Evolutionary conservation across 2,329 filamentous ascomycete genomes (phyloP).

Genomic region (Penicillium freii): DNA sequence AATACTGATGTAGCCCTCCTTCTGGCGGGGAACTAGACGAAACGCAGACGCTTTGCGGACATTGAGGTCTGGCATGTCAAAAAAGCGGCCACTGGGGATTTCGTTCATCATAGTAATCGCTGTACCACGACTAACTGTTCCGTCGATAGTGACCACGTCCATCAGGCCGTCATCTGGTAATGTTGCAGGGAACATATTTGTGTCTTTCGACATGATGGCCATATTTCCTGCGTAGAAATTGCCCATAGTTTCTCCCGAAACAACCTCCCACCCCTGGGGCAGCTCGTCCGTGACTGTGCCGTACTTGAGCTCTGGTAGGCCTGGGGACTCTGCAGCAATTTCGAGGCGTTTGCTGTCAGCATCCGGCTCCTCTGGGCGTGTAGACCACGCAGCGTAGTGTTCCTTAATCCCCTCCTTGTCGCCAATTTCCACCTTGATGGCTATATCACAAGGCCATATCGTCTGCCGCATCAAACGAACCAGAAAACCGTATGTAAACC

Average conservation of each 20-base stretch:
- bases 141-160: conserved; percentile 79
- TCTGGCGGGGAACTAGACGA: conserved; percentile 71
- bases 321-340: conserved; percentile 47
- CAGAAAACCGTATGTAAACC: conserved; percentile 85
- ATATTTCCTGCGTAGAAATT: conserved; percentile 97
- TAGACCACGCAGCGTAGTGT: conserved; percentile 60
- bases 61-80: conserved; percentile 72
- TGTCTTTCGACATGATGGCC: conserved; percentile 82
- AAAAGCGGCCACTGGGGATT: conserved; percentile 71
- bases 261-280: conserved; percentile 71
- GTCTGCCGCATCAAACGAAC: conserved; percentile 71
- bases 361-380: conserved; percentile 32
- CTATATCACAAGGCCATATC: conserved; percentile 84
- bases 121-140: conserved; percentile 65
- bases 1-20: conserved; percentile 84
- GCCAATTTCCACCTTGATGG: conserved; percentile 76
- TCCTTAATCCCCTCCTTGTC: conserved; percentile 72
- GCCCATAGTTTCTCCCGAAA: conserved; percentile 73
- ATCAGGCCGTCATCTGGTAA: conserved; percentile 80
- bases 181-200: conserved; percentile 78
- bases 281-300: conserved; percentile 77
- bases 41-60: conserved; percentile 88
- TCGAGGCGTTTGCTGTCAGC: conserved; percentile 26
- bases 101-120: conserved; percentile 68
- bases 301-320: conserved; percentile 71